These are phyloP conservation scores for Verticillium zaregamsianum DNA, from an alignment of 2,329 filamentous ascomycete genomes.

Conservation along the genomic window DNA sequence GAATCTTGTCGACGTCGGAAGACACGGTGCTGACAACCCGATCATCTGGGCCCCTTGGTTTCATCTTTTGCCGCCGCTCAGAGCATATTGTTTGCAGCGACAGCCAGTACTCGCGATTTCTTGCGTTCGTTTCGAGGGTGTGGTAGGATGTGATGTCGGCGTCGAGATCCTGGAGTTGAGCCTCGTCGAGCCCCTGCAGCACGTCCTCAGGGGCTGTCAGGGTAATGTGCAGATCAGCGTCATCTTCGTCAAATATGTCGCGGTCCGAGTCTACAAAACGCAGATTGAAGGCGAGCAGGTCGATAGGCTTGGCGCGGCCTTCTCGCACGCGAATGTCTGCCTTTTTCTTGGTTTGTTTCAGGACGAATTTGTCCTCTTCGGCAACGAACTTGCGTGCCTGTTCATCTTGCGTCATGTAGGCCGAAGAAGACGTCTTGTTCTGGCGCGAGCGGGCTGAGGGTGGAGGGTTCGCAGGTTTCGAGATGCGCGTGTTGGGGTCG, in stretches of 20 bases:
- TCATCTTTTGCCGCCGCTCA: slow-evolving; percentile 66
- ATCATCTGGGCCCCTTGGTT: slow-evolving; percentile 57
- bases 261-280: slow-evolving; percentile 82
- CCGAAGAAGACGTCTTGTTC: slow-evolving; percentile 24
- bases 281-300: slow-evolving; percentile 88
- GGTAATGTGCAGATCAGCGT: slow-evolving; percentile 67
- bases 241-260: slow-evolving; percentile 81
- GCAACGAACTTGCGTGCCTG: slow-evolving; percentile 81
- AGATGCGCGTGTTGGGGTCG: slow-evolving; percentile 52
- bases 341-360: slow-evolving; percentile 97
- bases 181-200: slow-evolving; percentile 65
- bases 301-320: slow-evolving; percentile 84
- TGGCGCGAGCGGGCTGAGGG: slow-evolving; percentile 21
- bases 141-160: slow-evolving; percentile 78
- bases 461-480: slow-evolving; percentile 40
- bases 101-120: slow-evolving; percentile 88
- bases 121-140: slow-evolving; percentile 70
- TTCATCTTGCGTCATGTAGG: slow-evolving; percentile 67
- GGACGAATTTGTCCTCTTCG: slow-evolving; percentile 91
- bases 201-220: slow-evolving; percentile 78
- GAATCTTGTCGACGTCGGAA: slow-evolving; percentile 80
- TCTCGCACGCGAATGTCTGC: slow-evolving; percentile 91
- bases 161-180: slow-evolving; percentile 70
- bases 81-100: slow-evolving; percentile 81
- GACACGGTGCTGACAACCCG: slow-evolving; percentile 79